These are phyloP conservation scores for Didymella pinodella DNA, from an alignment of 2,329 filamentous ascomycete genomes.

Conservation along the genomic window DNA sequence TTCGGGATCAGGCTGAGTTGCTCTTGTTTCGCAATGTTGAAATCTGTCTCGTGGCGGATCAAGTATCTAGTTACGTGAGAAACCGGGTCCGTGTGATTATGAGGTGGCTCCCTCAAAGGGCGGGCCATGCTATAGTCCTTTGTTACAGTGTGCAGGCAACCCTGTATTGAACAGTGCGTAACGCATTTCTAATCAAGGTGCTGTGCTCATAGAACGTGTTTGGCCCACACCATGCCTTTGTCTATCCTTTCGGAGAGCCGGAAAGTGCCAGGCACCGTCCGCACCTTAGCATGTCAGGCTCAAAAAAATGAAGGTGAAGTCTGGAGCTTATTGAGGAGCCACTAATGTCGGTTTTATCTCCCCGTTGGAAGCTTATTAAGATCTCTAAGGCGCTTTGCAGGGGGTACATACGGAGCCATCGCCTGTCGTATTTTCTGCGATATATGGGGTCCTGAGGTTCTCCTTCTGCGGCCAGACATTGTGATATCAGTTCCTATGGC, in stretches of 20 bases:
- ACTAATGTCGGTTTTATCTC: neutral
- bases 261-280: neutral
- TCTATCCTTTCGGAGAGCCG: neutral
- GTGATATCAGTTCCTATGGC: neutral
- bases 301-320: neutral
- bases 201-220: neutral
- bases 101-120: neutral
- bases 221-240: neutral
- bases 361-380: neutral
- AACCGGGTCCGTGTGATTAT: neutral
- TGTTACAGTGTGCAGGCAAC: neutral
- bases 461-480: neutral
- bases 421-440: neutral
- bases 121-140: neutral
- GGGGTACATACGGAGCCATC: conserved; percentile 8
- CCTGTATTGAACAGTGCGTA: neutral
- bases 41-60: too few relatives aligned
- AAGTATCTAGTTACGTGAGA: too few relatives aligned
- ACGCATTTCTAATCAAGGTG: neutral
- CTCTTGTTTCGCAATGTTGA: too few relatives aligned
- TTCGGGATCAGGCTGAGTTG: too few relatives aligned
- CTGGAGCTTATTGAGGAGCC: neutral
- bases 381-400: conserved; percentile 6
- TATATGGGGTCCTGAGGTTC: neutral
- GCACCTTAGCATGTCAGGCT: neutral